Evolutionary conservation across 1,284 basidiomycete species (phyloP).

Genomic region (Vanrija humicola): DNA sequence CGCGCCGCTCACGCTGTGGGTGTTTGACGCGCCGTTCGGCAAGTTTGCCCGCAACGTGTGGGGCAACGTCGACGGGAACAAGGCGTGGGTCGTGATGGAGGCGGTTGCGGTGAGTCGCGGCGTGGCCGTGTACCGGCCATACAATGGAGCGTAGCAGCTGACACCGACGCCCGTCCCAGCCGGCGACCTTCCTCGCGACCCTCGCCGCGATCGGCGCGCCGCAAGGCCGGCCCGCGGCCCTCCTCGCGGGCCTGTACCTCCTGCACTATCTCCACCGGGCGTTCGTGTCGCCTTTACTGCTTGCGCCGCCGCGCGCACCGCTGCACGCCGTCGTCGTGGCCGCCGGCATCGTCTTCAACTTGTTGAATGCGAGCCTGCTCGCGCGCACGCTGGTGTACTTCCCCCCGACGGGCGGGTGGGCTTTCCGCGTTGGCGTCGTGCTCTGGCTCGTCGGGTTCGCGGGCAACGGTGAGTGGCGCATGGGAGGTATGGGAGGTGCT

Average conservation of each 20-base stretch:
- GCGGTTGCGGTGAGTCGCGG: conserved; percentile 64
- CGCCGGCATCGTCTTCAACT: conserved; percentile 63
- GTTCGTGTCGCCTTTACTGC: conserved; percentile 67
- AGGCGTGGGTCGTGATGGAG: conserved; percentile 81
- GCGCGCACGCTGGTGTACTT: conserved; percentile 27
- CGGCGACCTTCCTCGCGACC: conserved; percentile 51
- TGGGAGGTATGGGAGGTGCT: background rate
- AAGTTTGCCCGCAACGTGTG: conserved; percentile 58
- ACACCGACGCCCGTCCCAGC: conserved; percentile 31
- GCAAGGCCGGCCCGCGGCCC: background rate
- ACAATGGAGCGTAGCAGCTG: conserved; percentile 1
- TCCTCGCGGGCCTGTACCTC: conserved; percentile 55
- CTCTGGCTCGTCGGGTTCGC: conserved; percentile 68
- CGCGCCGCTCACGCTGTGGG: conserved; percentile 44
- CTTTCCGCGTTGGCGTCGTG: conserved; percentile 54
- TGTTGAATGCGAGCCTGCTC: conserved; percentile 45
- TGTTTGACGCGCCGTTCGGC: conserved; percentile 69
- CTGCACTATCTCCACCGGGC: conserved; percentile 81
- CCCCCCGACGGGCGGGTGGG: conserved; percentile 24
- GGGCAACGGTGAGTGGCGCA: conserved; percentile 57
- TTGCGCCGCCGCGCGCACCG: conserved; percentile 73
- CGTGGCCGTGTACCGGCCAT: too few relatives aligned
- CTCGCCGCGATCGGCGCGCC: background rate
- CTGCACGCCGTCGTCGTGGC: conserved; percentile 66
- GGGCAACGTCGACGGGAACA: conserved; percentile 54